These are phyloP conservation scores for Forsythia suspensa DNA, from an alignment of 257 asterid species.

Conservation along the genomic window DNA sequence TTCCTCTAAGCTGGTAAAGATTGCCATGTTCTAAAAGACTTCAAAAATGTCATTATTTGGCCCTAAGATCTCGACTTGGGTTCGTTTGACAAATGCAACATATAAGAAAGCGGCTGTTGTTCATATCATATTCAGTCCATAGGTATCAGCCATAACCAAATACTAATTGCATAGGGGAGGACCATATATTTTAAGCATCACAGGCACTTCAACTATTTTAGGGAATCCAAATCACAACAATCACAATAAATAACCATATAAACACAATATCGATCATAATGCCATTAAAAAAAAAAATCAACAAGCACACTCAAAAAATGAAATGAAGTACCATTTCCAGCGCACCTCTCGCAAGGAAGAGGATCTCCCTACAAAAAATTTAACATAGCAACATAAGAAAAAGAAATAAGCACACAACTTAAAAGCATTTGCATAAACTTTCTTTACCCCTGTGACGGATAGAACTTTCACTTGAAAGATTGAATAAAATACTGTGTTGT, in stretches of 20 bases:
- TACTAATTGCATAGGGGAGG: neutral
- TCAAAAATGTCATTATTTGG: neutral
- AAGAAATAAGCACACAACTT: neutral
- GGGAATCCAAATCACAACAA: neutral
- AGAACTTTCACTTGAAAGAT: neutral
- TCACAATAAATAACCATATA: neutral
- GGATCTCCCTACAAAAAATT: conserved; percentile 79
- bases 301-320: neutral
- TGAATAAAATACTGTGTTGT: neutral
- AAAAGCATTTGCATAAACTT: neutral
- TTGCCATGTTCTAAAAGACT: neutral
- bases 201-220: neutral
- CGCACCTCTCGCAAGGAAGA: conserved; percentile 83
- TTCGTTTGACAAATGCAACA: neutral
- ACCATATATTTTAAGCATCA: neutral
- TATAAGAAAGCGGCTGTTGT: too few relatives aligned
- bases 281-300: neutral
- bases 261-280: neutral
- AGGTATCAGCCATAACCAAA: neutral
- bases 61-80: neutral
- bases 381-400: neutral
- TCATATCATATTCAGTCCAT: too few relatives aligned
- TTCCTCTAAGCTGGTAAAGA: neutral
- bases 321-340: conserved; percentile 70
- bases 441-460: neutral